phyloP scores from a whole-genome alignment of 805 yeast genomes.

The Barnettozyma pratensis region DNA sequence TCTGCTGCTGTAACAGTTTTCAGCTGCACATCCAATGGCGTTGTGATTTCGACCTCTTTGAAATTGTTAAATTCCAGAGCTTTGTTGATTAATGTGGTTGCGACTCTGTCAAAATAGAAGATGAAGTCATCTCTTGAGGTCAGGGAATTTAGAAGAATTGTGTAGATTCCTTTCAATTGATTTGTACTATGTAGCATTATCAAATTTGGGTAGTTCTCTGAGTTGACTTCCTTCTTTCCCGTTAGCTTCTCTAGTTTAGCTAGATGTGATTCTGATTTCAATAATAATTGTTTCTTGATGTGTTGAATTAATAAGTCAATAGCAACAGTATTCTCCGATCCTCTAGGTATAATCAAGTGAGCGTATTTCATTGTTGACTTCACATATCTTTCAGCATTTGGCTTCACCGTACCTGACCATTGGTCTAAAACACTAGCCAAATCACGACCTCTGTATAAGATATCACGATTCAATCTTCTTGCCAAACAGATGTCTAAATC shows the following conservation, averaged over 20 bases:
- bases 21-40: slow-evolving; percentile 33
- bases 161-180: slow-evolving; percentile 68
- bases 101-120: slow-evolving; percentile 81
- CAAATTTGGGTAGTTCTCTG: slow-evolving; percentile 13
- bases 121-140: slow-evolving; percentile 73
- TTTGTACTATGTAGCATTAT: slow-evolving; percentile 40
- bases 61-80: slow-evolving; percentile 55
- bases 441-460: slow-evolving; percentile 80
- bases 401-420: slow-evolving; percentile 90
- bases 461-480: slow-evolving; percentile 82
- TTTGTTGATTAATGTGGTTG: slow-evolving; percentile 59
- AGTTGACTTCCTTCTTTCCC: slow-evolving; percentile 35
- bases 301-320: slow-evolving; percentile 76
- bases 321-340: slow-evolving; percentile 77
- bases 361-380: slow-evolving; percentile 75
- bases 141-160: slow-evolving; percentile 53
- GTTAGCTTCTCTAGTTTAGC: slow-evolving; percentile 50
- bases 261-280: slow-evolving; percentile 66
- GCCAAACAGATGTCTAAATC: slow-evolving; percentile 91
- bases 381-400: slow-evolving; percentile 74
- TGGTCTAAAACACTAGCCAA: slow-evolving; percentile 76
- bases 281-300: slow-evolving; percentile 61
- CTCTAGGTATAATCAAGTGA: slow-evolving; percentile 87
- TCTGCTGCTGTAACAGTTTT: slow-evolving; percentile 31
- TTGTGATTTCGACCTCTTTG: slow-evolving; percentile 31